Conservation (phyloP, 163 green algal genomes). For the Scenedesmus sp. region DNA sequence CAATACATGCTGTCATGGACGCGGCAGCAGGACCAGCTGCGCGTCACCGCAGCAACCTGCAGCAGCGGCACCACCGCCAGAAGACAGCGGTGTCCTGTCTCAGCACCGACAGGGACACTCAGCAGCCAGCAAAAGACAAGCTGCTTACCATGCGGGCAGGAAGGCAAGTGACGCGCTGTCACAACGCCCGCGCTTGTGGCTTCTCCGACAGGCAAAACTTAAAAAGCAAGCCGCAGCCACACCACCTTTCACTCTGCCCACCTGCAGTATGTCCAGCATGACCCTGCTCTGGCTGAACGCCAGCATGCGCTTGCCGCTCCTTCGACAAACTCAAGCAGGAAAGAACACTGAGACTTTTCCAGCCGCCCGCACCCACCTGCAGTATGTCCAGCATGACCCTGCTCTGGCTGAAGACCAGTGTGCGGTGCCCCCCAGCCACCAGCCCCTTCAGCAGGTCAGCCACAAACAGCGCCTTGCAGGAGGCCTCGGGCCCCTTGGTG, state of each 20-base stretch:
- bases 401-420: conserved; percentile 88
- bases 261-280: conserved; percentile 95
- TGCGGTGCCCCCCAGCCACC: conserved; percentile 81
- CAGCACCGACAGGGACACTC: no score
- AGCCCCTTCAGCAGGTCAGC: conserved; percentile 70
- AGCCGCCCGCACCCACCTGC: conserved; percentile 53
- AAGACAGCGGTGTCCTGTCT: no score
- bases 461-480: conserved; percentile 70
- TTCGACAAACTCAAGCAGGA: background rate
- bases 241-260: background rate
- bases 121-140: no score
- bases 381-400: conserved; percentile 67
- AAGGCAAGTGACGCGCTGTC: no score
- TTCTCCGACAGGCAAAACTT: no score
- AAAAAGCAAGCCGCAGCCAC: no score
- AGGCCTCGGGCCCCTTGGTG: conserved; percentile 37
- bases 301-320: conserved; percentile 70
- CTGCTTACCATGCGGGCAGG: no score
- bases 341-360: background rate
- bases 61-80: no score
- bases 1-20: no score
- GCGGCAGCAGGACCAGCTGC: no score
- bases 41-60: no score
- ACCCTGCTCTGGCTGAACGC: conserved; percentile 93
- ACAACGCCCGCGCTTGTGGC: no score